These are phyloP conservation scores for Ophiobolus disseminans DNA, from an alignment of 2,329 filamentous ascomycete species.

Conservation along the genomic window DNA sequence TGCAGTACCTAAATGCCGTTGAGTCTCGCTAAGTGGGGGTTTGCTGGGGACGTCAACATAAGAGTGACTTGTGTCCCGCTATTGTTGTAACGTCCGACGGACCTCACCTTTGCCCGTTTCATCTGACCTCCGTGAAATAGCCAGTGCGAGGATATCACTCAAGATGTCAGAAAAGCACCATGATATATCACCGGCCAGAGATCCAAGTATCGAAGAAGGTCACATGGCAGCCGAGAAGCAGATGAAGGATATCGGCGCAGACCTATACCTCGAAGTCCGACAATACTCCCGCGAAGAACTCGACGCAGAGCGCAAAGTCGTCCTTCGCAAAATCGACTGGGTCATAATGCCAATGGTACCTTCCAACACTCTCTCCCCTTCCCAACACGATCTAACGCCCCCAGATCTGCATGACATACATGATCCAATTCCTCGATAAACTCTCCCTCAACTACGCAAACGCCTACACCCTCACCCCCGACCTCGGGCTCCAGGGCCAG, in stretches of 20 bases:
- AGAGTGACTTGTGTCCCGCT: neutral
- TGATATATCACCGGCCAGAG: slow-evolving; percentile 27
- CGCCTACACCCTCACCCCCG: slow-evolving; percentile 47
- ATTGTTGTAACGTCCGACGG: no score
- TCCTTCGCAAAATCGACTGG: slow-evolving; percentile 55
- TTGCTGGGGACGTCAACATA: slow-evolving; percentile 1
- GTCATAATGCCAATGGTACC: slow-evolving; percentile 56
- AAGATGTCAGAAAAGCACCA: slow-evolving; percentile 33
- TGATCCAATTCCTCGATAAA: slow-evolving; percentile 57
- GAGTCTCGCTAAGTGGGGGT: slow-evolving; percentile 28
- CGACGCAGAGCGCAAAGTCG: slow-evolving; percentile 51
- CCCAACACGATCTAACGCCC: neutral
- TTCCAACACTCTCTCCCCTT: neutral
- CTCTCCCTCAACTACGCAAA: slow-evolving; percentile 52
- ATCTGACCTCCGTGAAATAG: no score
- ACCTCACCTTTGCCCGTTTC: no score
- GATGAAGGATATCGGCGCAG: slow-evolving; percentile 54
- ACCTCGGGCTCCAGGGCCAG: slow-evolving; percentile 45
- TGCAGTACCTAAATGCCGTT: slow-evolving; percentile 12
- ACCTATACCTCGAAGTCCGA: slow-evolving; percentile 55
- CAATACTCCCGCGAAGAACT: slow-evolving; percentile 55
- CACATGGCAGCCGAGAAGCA: slow-evolving; percentile 41
- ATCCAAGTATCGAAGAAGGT: slow-evolving; percentile 38
- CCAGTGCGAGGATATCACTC: neutral
- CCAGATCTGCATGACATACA: slow-evolving; percentile 53